Evolutionary conservation across 495 filamentous ascomycete species (phyloP), one percentile per base, ranked within the genome.

Genomic region (Aspergillus cristatus): DNA sequence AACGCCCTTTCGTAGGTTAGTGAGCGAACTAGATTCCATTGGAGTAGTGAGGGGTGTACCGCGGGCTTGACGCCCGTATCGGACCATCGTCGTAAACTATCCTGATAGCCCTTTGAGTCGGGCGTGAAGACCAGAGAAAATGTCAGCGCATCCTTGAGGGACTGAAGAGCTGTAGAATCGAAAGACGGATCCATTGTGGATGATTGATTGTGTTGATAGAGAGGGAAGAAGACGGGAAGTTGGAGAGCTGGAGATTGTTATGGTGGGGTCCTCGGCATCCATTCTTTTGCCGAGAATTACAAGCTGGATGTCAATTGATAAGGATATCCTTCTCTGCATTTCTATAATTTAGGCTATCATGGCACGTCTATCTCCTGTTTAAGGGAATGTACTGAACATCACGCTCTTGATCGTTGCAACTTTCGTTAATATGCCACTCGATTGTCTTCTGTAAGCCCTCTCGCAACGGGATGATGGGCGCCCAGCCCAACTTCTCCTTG

Each of bases 41-140:
- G 29, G 28, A 12, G 28, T 7, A 15, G 17, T 18, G 11, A 6
- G 6, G 33, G 13, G 28, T 43, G 14, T 54, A 65, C 62, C 37
- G 62, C 61, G 18, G 30, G 33, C 47, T 60, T 65, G n/a, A 47
- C 41, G 14, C 53, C 57, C 1, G 55, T 57, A 3, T 56, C 53
- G 13, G 55, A 63, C 63, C 63, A 68, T 35, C 65, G 55, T 11
- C 46, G 22, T 5, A 67, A 32, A 22, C 41, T 54, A 0, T 59
- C 46, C 16, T 54, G 24, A 38, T 59, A 67, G 7, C 51, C 53
- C 7, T 52, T 41, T 0, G 50, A 50, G 5, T 42, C 57, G 1
- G 63, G 55, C 1, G 52, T 56, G 31, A 51, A 43, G 28, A 69
- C 26, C 1, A 14, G 32, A 2, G 60, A 48, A 1, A 44, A 48